Percentiles rank a stretch among this genome's conserved stretches.
Conservation (phyloP, 106 monocot genomes). For the Narthecium ossifragum region DNA sequence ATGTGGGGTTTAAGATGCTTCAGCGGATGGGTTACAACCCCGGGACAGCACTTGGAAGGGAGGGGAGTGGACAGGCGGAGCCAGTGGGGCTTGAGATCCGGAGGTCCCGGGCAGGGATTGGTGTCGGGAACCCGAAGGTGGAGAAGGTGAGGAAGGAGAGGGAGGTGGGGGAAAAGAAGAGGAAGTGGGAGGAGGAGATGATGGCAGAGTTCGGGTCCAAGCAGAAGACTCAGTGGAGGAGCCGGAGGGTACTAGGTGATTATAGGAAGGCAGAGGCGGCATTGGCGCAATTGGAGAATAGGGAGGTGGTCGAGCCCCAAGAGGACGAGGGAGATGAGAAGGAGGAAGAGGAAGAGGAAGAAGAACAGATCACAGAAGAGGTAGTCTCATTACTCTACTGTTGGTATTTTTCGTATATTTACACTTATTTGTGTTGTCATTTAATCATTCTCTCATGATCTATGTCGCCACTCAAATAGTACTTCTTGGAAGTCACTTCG, state of each 20-base stretch:
- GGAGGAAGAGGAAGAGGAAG: constrained; percentile 57
- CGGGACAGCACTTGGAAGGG: constrained; percentile 55
- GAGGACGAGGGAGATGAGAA: constrained; percentile 25
- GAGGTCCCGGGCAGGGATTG: constrained; percentile 80
- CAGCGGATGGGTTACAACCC: constrained; percentile 79
- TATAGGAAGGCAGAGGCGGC: constrained; percentile 77
- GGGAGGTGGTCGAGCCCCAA: constrained; percentile 45
- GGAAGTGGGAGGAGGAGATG: constrained; percentile 42
- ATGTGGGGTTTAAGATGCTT: constrained; percentile 90
- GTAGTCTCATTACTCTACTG: constrained; percentile 18
- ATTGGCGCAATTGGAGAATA: constrained; percentile 79
- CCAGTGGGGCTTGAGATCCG: constrained; percentile 78
- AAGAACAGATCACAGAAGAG: constrained; percentile 60
- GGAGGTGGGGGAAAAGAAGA: constrained; percentile 40
- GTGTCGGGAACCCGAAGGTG: constrained; percentile 28
- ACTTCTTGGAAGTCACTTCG: background rate
- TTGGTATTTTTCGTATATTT: background rate
- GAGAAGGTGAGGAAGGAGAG: constrained; percentile 43
- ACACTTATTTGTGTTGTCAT: background rate
- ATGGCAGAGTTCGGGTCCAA: constrained; percentile 58
- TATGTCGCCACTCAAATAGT: too few species aligned
- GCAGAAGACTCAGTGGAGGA: constrained; percentile 71
- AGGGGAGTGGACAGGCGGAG: constrained; percentile 30
- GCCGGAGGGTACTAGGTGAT: constrained; percentile 39
- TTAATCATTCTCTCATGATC: background rate